Percentiles rank a stretch among this genome's conserved stretches.
Conservation (phyloP, 2,329 filamentous ascomycete genomes). For the Penicillium verrucosum region DNA sequence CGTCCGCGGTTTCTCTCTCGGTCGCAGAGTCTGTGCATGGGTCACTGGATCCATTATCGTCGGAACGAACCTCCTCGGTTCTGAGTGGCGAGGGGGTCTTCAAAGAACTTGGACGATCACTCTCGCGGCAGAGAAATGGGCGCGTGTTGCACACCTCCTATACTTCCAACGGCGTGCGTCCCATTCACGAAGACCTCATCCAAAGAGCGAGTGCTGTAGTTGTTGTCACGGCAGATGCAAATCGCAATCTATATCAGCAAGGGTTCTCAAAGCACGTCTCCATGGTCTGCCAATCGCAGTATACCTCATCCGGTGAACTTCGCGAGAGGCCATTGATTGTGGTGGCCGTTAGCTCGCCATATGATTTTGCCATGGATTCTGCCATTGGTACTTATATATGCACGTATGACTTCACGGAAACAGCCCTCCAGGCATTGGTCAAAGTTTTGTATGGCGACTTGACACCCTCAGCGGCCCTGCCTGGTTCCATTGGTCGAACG, state of each 20-base stretch:
- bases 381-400: slow-evolving; percentile 89
- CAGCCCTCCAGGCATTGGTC: slow-evolving; percentile 78
- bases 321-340: slow-evolving; percentile 81
- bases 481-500: slow-evolving; percentile 77
- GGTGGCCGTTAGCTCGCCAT: slow-evolving; percentile 89
- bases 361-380: slow-evolving; percentile 92
- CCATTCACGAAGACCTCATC: slow-evolving; percentile 90
- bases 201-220: slow-evolving; percentile 84
- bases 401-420: slow-evolving; percentile 95
- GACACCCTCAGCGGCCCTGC: slow-evolving; percentile 54
- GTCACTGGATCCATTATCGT: slow-evolving; percentile 54
- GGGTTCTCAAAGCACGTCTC: slow-evolving; percentile 95
- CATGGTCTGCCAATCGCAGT: slow-evolving; percentile 70
- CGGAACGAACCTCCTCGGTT: slow-evolving; percentile 60
- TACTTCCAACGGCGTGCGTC: slow-evolving; percentile 85
- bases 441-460: slow-evolving; percentile 78
- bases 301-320: slow-evolving; percentile 37
- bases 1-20: slow-evolving; percentile 75
- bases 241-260: slow-evolving; percentile 87
- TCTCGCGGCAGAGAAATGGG: slow-evolving; percentile 82
- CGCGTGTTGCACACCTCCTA: slow-evolving; percentile 92
- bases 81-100: slow-evolving; percentile 95
- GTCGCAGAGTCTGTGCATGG: slow-evolving; percentile 49
- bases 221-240: slow-evolving; percentile 88
- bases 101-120: slow-evolving; percentile 76